Base-by-base conservation (phyloP, 306 rosid genomes). In the Gynostemma pentaphyllum region DNA sequence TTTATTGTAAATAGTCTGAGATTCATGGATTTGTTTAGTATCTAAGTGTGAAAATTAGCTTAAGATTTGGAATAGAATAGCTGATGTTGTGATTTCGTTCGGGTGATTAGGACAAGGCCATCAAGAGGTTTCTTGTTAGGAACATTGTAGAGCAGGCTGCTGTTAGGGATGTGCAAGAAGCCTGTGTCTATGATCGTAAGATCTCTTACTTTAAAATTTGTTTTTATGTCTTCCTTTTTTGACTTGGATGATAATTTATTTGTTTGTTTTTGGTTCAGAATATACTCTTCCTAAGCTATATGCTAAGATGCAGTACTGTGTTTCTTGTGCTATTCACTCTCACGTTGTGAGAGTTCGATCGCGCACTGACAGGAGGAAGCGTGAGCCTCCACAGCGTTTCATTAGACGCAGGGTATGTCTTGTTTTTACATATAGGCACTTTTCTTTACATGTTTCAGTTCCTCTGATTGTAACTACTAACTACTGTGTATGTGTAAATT, bases 141-240 rank as follows among this genome's bases (percentile, higher is more conserved):
- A 92, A 92, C 90, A 92, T 92, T 48, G 98, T 92, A 7, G 98
- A 88, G 69, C 98, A 92, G 56, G 98, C 98, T 48, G 98, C 96
- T 0, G 98, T 92, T 2, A 82, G 96, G 68, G 96, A 91, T 83
- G 98, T 92, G 40, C 96, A 92, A 74, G 98, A 92, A 69, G 98
- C 96, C 0, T 92, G 98, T 62, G 87, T 88, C 67, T 88, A 88
- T 60, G 98, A 86, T 41, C 90, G 98, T 92, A 82, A 47, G 74
- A 30, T 1, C 8, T 2, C 22, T 15, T 10, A n/a, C 52, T 34
- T 16, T 12, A 5, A 1, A 0, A 0, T 1, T 6, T 56, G 0
- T 54, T 26, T 14, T 22, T 29, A 11, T 47, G 0, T 32, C 22
- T n/a, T 47, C 10, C 30, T 10, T 0, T 19, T 0, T 19, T 19